Percentiles rank a stretch among this genome's conserved stretches.
Conservation (phyloP, 768 basidiomycete genomes). For the Calocera cornea region DNA sequence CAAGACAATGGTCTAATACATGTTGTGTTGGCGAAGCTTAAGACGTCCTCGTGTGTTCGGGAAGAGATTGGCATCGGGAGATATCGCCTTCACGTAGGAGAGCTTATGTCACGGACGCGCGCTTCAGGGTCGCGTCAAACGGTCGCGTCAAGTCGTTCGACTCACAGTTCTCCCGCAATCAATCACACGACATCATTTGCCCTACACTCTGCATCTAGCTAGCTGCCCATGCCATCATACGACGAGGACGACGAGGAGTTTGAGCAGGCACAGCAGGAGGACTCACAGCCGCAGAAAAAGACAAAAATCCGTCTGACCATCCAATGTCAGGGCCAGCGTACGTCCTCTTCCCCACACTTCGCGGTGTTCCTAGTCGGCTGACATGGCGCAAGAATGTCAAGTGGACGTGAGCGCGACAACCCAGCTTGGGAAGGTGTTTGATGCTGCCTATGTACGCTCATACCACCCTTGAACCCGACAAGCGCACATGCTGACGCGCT, state of each 20-base stretch:
- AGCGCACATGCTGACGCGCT: not conserved
- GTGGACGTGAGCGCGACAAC: constrained; percentile 1
- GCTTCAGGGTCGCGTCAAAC: too few species aligned
- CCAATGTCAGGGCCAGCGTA: not conserved
- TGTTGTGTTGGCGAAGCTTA: too few species aligned
- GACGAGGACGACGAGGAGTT: not conserved
- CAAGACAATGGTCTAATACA: too few species aligned
- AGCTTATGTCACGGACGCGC: too few species aligned
- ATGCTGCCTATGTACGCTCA: not conserved
- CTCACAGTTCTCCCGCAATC: not conserved
- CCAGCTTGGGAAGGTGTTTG: not conserved
- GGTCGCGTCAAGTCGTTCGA: not conserved
- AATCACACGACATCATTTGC: not conserved
- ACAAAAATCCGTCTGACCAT: not conserved
- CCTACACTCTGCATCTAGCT: not conserved
- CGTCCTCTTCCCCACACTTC: not conserved
- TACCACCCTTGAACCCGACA: not conserved
- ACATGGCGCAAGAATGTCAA: not conserved
- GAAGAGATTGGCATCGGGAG: too few species aligned
- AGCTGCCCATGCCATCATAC: not conserved
- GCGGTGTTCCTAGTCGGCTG: not conserved
- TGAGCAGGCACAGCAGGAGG: not conserved
- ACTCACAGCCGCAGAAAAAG: not conserved
- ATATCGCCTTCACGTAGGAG: too few species aligned
- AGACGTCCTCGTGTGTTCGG: too few species aligned